Conservation (phyloP, 1,139 yeast genomes). For the Taphrina pruni region DNA sequence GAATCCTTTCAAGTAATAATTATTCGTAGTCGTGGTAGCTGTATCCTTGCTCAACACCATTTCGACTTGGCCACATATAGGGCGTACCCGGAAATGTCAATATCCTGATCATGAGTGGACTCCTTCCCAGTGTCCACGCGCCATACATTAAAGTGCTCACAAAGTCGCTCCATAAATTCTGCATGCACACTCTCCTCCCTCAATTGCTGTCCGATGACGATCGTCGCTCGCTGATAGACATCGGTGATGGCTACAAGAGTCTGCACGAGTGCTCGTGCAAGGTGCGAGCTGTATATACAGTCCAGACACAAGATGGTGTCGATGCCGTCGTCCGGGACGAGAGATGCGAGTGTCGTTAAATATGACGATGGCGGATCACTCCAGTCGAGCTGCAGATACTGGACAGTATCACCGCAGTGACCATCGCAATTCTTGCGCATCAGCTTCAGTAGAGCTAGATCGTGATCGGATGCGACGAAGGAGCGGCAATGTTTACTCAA, state of each 20-base stretch:
- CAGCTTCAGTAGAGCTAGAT: constrained; percentile 11
- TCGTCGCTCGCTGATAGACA: constrained; percentile 4
- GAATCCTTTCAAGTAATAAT: constrained; percentile 13
- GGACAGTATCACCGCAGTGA: neutral
- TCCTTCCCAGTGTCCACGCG: constrained; percentile 15
- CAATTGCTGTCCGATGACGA: constrained; percentile 32
- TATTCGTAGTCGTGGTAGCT: too few relatives aligned
- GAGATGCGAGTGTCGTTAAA: constrained; percentile 1
- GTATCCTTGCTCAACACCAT: neutral
- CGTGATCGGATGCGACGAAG: constrained; percentile 32
- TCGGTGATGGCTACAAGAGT: neutral
- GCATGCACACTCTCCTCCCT: constrained; percentile 31
- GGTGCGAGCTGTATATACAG: constrained; percentile 28
- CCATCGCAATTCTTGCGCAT: constrained; percentile 5
- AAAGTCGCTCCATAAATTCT: constrained; percentile 25
- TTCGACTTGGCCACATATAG: constrained; percentile 23
- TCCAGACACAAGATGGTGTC: constrained; percentile 29
- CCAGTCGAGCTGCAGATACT: constrained; percentile 26
- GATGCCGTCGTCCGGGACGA: neutral
- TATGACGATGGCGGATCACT: constrained; percentile 7
- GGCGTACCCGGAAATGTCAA: constrained; percentile 20
- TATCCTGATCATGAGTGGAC: neutral
- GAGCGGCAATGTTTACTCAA: constrained; percentile 11
- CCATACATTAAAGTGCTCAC: constrained; percentile 4
- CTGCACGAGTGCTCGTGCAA: constrained; percentile 8